These are phyloP conservation scores for Gnaphalium uliginosum DNA, from an alignment of 129 eudicot species.

Conservation along the genomic window DNA sequence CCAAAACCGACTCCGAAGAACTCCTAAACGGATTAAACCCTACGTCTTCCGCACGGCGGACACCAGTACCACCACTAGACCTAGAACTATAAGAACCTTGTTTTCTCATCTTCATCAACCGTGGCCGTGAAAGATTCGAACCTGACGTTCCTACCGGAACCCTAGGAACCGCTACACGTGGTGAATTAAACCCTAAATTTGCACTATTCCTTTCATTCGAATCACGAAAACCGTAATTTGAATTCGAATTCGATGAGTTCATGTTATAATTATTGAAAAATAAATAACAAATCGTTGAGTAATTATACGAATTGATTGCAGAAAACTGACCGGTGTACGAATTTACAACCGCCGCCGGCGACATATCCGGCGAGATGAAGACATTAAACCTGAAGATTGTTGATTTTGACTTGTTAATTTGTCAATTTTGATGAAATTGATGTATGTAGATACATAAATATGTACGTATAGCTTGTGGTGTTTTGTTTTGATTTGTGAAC, in stretches of 20 bases:
- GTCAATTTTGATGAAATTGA: constrained; percentile 11
- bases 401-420: constrained; percentile 21
- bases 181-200: constrained; percentile 45
- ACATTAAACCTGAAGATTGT: constrained; percentile 21
- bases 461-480: constrained; percentile 2
- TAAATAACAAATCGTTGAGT: not conserved
- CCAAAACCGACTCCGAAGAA: constrained; percentile 19
- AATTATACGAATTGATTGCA: not conserved
- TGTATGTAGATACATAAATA: not conserved
- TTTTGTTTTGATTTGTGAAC: not conserved
- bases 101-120: constrained; percentile 54
- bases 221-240: constrained; percentile 28
- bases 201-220: constrained; percentile 16
- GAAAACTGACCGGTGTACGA: constrained; percentile 21
- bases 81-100: constrained; percentile 39
- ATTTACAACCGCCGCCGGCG: constrained; percentile 33
- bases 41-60: constrained; percentile 12
- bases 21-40: constrained; percentile 47
- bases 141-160: constrained; percentile 24
- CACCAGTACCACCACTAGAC: constrained; percentile 17
- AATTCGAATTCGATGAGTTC: constrained; percentile 43
- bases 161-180: constrained; percentile 33
- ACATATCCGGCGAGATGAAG: constrained; percentile 29
- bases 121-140: constrained; percentile 45
- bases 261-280: not conserved